Evolutionary conservation across 306 rosid species (phyloP), one percentile per base, ranked within the genome.

Genomic region (Sechiopsis laciniata): DNA sequence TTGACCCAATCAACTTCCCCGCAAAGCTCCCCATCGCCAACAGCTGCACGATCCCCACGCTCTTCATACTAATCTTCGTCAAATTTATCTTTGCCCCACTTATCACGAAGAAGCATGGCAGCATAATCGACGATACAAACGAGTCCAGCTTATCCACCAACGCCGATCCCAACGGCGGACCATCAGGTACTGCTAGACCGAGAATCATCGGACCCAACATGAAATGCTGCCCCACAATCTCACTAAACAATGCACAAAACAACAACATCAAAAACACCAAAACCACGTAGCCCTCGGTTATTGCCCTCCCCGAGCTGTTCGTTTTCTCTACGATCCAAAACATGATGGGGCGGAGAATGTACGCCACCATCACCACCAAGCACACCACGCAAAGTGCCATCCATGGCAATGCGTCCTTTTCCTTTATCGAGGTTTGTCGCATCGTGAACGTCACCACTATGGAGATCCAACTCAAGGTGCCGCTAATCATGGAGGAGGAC

Each of bases 151-250:
- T 90, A 4, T 84, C 89, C 13, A 74, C 85, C 79, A 90, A 64
- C 0, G 89, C 88, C 0, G 87, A 78, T 0, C 89, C 96, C 45
- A 85, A 26, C 2, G 89, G 90, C 1, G 85, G 92, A 7, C 92
- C 96, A 40, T 84, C 92, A 0, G 90, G 92, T 1, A 87, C 85
- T 0, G 84, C 89, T 10, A 87, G 59, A 2, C 96, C 92, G 4
- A 89, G 32, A 56, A 89, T 4, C 10, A 89, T 48, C 8, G 92
- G 90, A 19, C 87, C 89, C 51, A 83, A 0, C 51, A 81, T 0
- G 62, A 66, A 84, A 52, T 79, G 89, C 21, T 80, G 79, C 12
- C 91, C 96, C 5, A 80, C 29, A 0, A 75, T 0, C 82, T 87
- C 96, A 0, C 87, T 61, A 4, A 80, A 9, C 0, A 87, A 13